Evolutionary conservation across 345 rosid species (phyloP).

Genomic region (Citrus hindsii): DNA sequence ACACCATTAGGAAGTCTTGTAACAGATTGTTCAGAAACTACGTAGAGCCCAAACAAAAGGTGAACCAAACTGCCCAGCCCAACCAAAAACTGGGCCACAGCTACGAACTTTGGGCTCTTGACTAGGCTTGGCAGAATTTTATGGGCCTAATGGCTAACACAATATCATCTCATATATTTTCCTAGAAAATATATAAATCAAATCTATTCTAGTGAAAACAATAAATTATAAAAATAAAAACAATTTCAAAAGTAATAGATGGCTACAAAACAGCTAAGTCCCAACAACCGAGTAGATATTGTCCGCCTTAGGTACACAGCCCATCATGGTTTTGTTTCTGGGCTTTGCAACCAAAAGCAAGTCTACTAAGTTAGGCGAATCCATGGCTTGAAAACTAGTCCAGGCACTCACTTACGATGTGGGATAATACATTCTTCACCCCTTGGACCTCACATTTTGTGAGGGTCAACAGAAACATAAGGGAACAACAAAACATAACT

Average conservation of each 20-base stretch:
- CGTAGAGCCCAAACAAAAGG: neutral
- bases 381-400: neutral
- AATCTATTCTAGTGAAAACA: neutral
- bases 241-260: slow-evolving; percentile 3
- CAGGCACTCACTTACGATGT: neutral
- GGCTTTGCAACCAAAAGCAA: neutral
- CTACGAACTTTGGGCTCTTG: neutral
- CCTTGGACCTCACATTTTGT: too few species aligned
- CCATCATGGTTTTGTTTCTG: neutral
- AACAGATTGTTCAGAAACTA: neutral
- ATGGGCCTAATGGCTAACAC: neutral
- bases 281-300: neutral
- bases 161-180: neutral
- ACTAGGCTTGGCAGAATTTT: neutral
- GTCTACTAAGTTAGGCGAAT: neutral
- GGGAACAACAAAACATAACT: too few species aligned
- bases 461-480: too few species aligned
- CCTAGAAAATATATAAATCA: neutral
- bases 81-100: neutral
- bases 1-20: neutral
- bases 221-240: slow-evolving; percentile 4
- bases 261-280: neutral
- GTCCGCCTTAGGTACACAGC: neutral
- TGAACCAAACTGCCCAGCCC: neutral
- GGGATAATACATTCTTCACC: neutral